These are phyloP conservation scores for Pseudohyphozyma bogoriensis DNA, from an alignment of 768 basidiomycete genomes.

Conservation along the genomic window DNA sequence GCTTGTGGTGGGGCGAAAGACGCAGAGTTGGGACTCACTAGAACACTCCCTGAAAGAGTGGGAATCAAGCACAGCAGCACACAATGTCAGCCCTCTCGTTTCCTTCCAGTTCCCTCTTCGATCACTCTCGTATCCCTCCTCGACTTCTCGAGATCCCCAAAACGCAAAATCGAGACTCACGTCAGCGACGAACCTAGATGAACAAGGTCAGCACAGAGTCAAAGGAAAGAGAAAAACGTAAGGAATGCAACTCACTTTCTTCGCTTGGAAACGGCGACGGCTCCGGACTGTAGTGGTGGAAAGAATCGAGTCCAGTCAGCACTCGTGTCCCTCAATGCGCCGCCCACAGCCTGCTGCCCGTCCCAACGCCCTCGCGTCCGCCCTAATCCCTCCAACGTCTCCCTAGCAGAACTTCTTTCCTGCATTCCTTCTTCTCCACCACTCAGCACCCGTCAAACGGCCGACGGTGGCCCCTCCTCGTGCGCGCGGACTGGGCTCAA, in stretches of 20 bases:
- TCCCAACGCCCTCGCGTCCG: no score
- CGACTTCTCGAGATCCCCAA: no score
- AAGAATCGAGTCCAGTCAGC: not conserved
- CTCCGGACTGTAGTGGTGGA: not conserved
- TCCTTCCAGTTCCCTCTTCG: not conserved
- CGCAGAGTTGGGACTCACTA: conserved; percentile 13
- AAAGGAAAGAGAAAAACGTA: not conserved
- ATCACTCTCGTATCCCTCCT: no score
- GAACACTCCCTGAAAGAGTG: conserved; percentile 23
- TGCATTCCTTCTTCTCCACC: no score
- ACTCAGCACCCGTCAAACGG: no score
- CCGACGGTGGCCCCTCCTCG: no score
- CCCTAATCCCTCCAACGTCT: no score
- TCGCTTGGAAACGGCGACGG: conserved; percentile 32
- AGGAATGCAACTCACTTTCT: conserved; percentile 27
- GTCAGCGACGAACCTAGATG: conserved; percentile 29
- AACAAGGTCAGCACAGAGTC: not conserved
- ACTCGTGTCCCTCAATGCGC: no score
- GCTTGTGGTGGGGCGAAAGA: not conserved
- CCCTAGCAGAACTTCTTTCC: no score
- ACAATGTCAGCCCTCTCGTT: not conserved
- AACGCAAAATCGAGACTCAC: conserved; percentile 13
- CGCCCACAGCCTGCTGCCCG: no score
- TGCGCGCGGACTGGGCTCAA: no score
- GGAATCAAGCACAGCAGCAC: not conserved